Base-by-base conservation (phyloP, 805 yeast genomes). In the Candida dajiaensis region DNA sequence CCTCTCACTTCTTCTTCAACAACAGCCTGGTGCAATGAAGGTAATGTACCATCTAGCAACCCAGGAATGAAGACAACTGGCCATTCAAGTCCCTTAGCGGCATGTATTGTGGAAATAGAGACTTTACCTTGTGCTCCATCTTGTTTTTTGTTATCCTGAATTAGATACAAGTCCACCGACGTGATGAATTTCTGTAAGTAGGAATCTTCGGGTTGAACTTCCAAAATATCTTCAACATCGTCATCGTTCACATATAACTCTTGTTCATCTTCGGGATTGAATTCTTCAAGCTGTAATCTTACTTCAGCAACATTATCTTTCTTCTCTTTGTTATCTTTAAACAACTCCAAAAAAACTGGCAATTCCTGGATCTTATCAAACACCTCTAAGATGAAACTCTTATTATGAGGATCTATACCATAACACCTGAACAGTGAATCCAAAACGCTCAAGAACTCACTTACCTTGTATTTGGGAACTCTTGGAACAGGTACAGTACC, bases 31-130 rank as follows among this genome's bases (percentile, higher is more conserved):
- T 73, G 74, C 2, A 63, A 56, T 4, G 83, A 78, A 0, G 96
- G 96, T 12, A 87, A 66, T 13, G 77, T 63, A 1, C 85, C 83
- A 41, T 85, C 87, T 28, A 76, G 70, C 16, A 86, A 65, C 0
- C 87, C 84, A 0, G 95, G 89, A 12, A 88, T 76, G 59, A 88
- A 87, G 0, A 92, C 97, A 13, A 87, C 78, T 0, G 96, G 92
- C 97, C 98, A 92, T 61, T 92, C 99, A 2, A 90, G 70, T 1
- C 99, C 99, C 62, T 92, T 92, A 1, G 97, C 81, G 0, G 89
- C 88, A 61, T 92, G 99, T 12, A 92, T 84, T 0, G 98, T 94
- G 0, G 95, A 84, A 0, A 92, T 65, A 0, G 76, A 65, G 1
- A 80, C 73, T n/a, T 55, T 56, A 1, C 67, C 71, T 2, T 45